These are phyloP conservation scores for Hamamelis virginiana DNA, from an alignment of 164 flowering plant species.

Conservation along the genomic window DNA sequence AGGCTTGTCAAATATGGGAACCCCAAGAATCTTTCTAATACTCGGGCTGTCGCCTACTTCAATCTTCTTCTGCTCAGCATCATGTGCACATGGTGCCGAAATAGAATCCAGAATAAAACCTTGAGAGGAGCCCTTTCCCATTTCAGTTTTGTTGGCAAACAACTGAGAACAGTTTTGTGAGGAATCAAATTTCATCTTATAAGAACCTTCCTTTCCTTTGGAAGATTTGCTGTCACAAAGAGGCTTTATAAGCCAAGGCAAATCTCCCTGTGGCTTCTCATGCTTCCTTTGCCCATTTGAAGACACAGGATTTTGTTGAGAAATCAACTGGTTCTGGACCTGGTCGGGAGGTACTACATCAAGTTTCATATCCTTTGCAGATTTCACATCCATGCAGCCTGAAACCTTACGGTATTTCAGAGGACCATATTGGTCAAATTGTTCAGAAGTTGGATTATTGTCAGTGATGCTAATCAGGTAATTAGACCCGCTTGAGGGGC, in stretches of 20 bases:
- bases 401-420: not conserved
- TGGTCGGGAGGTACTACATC: not conserved
- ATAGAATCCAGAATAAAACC: conserved; percentile 14
- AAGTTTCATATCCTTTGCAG: not conserved
- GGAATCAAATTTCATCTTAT: conserved; percentile 11
- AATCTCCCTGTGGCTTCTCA: conserved; percentile 13
- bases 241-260: conserved; percentile 34
- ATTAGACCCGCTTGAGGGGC: conserved; percentile 5
- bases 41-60: conserved; percentile 23
- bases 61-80: conserved; percentile 18
- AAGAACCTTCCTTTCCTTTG: not conserved
- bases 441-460: conserved; percentile 23
- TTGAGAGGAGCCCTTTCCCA: conserved; percentile 15
- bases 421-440: conserved; percentile 15
- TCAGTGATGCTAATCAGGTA: conserved; percentile 9
- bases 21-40: conserved; percentile 45
- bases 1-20: conserved; percentile 41
- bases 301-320: not conserved
- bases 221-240: conserved; percentile 10
- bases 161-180: conserved; percentile 13
- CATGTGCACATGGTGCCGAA: conserved; percentile 18
- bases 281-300: conserved; percentile 1
- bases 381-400: not conserved
- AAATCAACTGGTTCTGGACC: not conserved
- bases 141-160: conserved; percentile 16